Evolutionary conservation across 305 asterid species (phyloP), one percentile per base, ranked within the genome.

Genomic region (Nicotiana rustica): DNA sequence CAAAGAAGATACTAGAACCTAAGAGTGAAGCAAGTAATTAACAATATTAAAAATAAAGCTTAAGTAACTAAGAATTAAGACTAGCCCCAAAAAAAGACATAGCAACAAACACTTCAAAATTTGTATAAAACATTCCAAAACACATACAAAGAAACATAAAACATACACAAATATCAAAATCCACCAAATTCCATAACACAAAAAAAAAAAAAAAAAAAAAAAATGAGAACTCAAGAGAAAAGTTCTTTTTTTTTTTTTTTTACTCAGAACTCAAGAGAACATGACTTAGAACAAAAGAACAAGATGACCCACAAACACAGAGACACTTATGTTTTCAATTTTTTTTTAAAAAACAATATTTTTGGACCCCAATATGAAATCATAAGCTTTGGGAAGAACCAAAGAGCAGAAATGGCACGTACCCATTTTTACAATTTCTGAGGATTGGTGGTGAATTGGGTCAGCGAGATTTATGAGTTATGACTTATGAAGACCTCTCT

Each of bases 371-470:
- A 18, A 41, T 78, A 25, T 38, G 75, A 67, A 78, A 36, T 81
- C 59, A 84, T 73, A 60, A 83, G 15, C 64, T 17, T 41, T 13
- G 71, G 71, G 33, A 31, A 66, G 38, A 29, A 60, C 62, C 67
- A 73, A 36, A 49, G 14, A 86, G 75, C 4, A 33, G 70, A 70
- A 49, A 65, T 81, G 82, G 70, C 57, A 82, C 91, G 76, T 87
- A 92, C 93, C 94, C 89, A 86, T 86, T 56, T 52, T 52, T 21
- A 77, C 79, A 81, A 85, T 41, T 85, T 77, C 82, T 14, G 88
- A 84, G 78, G 17, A 85, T 82, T 84, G 81, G 68, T 82, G 81
- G 65, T 75, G n/a, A 77, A 55, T 78, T 81, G 86, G 80, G 87
- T 19, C 80, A 59, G 79, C 78, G 66, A 85, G 81, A 56, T 79